Base-by-base conservation (phyloP, 2,329 filamentous ascomycete genomes). In the Epichloe brachyelytri region DNA sequence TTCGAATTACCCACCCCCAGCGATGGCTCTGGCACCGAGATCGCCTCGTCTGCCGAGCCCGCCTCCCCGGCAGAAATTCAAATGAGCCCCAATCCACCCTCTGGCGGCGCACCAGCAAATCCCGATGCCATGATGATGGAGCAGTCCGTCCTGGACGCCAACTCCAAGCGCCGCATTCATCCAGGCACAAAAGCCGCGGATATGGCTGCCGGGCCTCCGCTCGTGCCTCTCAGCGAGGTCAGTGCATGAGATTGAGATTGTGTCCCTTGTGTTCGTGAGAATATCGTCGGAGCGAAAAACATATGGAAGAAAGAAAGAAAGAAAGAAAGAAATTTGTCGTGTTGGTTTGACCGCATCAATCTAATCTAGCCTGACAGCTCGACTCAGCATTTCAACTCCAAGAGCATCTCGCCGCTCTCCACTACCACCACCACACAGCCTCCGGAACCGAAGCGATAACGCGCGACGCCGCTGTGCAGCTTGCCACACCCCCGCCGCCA, bases 361-460 rank as follows among this genome's bases (percentile, higher is more conserved):
- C 30, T 30, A 30, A 30, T 11, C 10, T 4, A 12, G 26, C 3
- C 57, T 60, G 50, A 58, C 55, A 96, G 87, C 88, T 98, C 58
- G 90, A 98, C 65, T 97, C 91, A 20, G 87, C 93, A 43, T 98
- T 97, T 66, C 93, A 96, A 67, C 80, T 97, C 17, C 94, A 96
- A 68, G 93, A 98, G 70, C 91, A 98, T 64, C 83, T 98, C 50
- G 91, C 94, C 67, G 88, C 93, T 37, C 79, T 96, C 15, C 88
- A 97, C 71, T 83, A 90, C 67, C 76, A 85, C 67, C 76, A 85
- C 65, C 83, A 86, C 65, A 95, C 88, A 1, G 75, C 72, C 49
- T 74, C 77, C 56, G 79, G 79, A 57, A 83, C 82, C 36, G 71
- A 79, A 43, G 82, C 91, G 6, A 83, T 97, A 57, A 86, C 79